These are phyloP conservation scores for Trypanosoma caninum DNA, from an alignment of 208 protist genomes.

Conservation along the genomic window DNA sequence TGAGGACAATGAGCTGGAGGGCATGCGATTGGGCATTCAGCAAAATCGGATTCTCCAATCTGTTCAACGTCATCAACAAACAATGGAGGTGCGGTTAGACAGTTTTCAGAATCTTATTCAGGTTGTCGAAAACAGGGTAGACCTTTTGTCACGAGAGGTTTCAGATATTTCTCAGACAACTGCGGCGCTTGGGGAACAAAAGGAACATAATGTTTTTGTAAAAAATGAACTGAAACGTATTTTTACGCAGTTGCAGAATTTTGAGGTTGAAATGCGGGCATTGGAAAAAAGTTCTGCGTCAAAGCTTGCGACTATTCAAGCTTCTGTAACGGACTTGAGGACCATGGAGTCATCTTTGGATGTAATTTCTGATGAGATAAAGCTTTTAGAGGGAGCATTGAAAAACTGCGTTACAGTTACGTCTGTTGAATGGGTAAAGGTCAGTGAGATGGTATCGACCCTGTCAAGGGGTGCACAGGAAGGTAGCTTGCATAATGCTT, in stretches of 20 bases:
- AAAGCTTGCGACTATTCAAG: neutral
- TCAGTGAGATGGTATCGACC: neutral
- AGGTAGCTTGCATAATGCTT: neutral
- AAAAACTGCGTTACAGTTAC: neutral
- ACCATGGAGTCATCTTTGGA: conserved; percentile 4
- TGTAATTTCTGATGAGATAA: neutral
- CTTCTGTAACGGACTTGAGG: neutral
- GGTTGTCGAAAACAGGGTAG: conserved; percentile 7
- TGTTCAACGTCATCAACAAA: conserved; percentile 7
- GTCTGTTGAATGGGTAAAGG: conserved; percentile 6
- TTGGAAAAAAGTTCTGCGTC: neutral
- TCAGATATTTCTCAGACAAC: neutral
- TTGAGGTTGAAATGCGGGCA: neutral
- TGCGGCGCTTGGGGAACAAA: neutral
- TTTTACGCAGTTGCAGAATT: neutral
- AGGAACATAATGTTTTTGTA: neutral
- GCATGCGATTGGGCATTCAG: neutral
- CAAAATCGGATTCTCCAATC: conserved; percentile 8
- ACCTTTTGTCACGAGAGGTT: conserved; percentile 10
- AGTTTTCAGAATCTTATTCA: conserved; percentile 1
- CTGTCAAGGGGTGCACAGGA: neutral
- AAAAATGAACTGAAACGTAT: conserved; percentile 10
- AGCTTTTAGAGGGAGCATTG: neutral
- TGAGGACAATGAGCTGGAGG: conserved; percentile 3
- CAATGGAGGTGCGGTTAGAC: conserved; percentile 8